These are phyloP conservation scores for Plasmodium gonderi DNA, from an alignment of 169 alveolate species.

Conservation along the genomic window DNA sequence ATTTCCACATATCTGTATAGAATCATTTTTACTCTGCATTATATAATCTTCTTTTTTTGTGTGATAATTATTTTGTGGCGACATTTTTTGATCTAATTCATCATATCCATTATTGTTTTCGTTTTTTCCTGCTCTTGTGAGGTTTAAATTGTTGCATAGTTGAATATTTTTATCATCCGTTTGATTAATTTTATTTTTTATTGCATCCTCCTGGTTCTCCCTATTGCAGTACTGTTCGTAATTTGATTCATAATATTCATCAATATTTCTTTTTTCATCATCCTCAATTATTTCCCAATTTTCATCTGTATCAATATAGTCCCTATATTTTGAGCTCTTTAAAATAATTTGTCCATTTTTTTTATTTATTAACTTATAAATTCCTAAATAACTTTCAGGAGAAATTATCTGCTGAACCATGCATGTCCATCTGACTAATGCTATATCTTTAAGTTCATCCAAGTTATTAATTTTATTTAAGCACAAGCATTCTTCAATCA, in stretches of 20 bases:
- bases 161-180: background rate
- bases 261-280: slow-evolving; percentile 22
- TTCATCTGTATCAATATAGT: slow-evolving; percentile 66
- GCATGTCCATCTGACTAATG: slow-evolving; percentile 76
- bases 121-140: background rate
- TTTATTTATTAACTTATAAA: slow-evolving; percentile 62
- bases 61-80: background rate
- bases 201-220: background rate
- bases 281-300: slow-evolving; percentile 60
- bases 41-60: slow-evolving; percentile 4
- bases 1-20: slow-evolving; percentile 6
- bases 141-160: background rate
- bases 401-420: slow-evolving; percentile 74
- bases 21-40: background rate
- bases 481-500: slow-evolving; percentile 51
- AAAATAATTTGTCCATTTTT: slow-evolving; percentile 30
- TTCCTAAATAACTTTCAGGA: slow-evolving; percentile 64
- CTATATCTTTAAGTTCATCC: slow-evolving; percentile 27
- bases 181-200: background rate
- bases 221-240: background rate
- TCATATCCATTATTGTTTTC: background rate
- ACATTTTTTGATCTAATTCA: background rate
- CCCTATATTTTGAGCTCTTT: slow-evolving; percentile 71
- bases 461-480: slow-evolving; percentile 9
- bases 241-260: slow-evolving; percentile 53